Evolutionary conservation across 2,329 filamentous ascomycete species (phyloP).

Genomic region (Diaporthe humulicola): DNA sequence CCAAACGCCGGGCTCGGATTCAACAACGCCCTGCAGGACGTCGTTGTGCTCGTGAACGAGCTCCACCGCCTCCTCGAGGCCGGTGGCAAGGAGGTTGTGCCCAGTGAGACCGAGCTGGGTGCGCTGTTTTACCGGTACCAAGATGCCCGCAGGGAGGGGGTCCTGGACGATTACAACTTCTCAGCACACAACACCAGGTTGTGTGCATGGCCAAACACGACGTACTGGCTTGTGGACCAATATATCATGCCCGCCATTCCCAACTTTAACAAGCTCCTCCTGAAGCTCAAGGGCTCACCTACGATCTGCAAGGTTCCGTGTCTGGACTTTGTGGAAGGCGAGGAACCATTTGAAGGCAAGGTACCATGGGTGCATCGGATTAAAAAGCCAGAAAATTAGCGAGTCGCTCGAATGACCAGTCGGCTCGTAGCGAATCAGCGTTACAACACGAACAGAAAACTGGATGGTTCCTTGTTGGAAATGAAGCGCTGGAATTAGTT

Average conservation of each 20-base stretch:
- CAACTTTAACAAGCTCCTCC: neutral
- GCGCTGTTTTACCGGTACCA: constrained; percentile 41
- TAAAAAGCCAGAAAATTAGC: neutral
- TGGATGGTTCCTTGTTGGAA: neutral
- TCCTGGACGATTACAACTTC: constrained; percentile 39
- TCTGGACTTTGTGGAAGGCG: constrained; percentile 41
- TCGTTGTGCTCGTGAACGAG: constrained; percentile 48
- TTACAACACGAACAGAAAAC: neutral
- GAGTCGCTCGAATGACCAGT: neutral
- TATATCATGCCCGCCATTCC: constrained; percentile 40
- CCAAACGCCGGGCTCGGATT: constrained; percentile 52
- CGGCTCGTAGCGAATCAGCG: neutral
- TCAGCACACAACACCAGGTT: constrained; percentile 43
- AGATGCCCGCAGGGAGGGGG: constrained; percentile 35
- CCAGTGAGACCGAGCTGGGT: constrained; percentile 4
- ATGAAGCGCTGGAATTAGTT: neutral
- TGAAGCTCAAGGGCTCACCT: constrained; percentile 36
- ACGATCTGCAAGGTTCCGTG: constrained; percentile 39
- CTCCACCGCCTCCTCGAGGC: constrained; percentile 39
- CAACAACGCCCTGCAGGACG: constrained; percentile 53
- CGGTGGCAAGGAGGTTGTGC: neutral
- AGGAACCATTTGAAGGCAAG: constrained; percentile 41
- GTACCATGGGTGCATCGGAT: constrained; percentile 37
- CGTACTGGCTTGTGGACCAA: constrained; percentile 44
- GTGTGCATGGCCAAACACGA: constrained; percentile 46